Evolutionary conservation across 352 stramenopile genomes (phyloP).

Genomic region (Globisporangium nunn): DNA sequence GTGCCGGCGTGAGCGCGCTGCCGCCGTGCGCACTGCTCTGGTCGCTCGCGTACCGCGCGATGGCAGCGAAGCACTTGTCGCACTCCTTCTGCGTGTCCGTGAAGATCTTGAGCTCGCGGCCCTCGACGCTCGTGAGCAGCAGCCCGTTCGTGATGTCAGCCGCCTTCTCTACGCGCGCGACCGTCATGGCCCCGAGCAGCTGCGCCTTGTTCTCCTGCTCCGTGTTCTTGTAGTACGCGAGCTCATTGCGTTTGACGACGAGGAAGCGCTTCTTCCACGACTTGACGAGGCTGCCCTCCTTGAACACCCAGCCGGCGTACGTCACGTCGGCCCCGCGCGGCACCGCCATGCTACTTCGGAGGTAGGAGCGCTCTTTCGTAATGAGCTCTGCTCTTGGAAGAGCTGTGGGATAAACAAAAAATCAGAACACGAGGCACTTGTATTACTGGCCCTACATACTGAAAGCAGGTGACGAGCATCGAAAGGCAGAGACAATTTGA

Average conservation of each 20-base stretch:
- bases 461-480: background rate
- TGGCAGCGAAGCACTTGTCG: conserved; percentile 65
- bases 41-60: conserved; percentile 38
- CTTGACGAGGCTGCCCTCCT: conserved; percentile 71
- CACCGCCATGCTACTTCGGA: conserved; percentile 9
- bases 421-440: background rate
- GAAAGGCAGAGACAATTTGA: background rate
- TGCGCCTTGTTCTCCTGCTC: conserved; percentile 58
- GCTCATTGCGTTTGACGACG: conserved; percentile 61
- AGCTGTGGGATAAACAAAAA: conserved; percentile 1
- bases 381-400: background rate
- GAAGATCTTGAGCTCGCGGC: conserved; percentile 74
- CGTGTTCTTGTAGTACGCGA: conserved; percentile 80
- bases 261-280: conserved; percentile 85
- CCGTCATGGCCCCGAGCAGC: conserved; percentile 60
- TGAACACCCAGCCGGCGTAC: conserved; percentile 73
- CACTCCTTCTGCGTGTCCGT: conserved; percentile 65
- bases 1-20: background rate
- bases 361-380: background rate
- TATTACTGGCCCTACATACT: background rate
- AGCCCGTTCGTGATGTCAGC: conserved; percentile 71
- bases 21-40: conserved; percentile 15
- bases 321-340: conserved; percentile 30
- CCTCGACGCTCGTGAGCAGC: conserved; percentile 52
- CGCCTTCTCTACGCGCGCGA: conserved; percentile 55